Evolutionary conservation across 75 land plant species (phyloP).

Genomic region (Larix kaempferi): DNA sequence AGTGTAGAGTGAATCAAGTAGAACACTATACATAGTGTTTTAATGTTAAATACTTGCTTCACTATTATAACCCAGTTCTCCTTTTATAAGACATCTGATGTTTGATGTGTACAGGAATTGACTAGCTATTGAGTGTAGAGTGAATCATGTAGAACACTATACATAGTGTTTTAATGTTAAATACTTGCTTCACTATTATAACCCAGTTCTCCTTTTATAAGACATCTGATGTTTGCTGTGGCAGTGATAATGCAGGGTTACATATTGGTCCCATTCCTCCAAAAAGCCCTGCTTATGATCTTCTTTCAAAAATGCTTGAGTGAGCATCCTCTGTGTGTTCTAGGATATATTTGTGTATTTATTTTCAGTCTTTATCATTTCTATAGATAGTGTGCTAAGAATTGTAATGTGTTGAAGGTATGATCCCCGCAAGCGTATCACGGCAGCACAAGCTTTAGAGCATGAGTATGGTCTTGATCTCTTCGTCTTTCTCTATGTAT

Average conservation of each 20-base stretch:
- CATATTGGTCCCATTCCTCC: slow-evolving; percentile 63
- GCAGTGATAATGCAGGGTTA: slow-evolving; percentile 75
- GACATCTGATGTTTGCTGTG: slow-evolving; percentile 1
- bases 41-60: neutral
- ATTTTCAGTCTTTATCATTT: neutral
- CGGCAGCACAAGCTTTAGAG: slow-evolving; percentile 94
- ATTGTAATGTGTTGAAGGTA: slow-evolving; percentile 40
- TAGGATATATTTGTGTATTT: neutral
- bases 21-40: neutral
- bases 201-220: neutral
- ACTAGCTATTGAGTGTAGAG: neutral
- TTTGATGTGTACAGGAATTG: neutral
- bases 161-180: neutral
- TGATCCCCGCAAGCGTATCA: slow-evolving; percentile 90
- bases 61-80: neutral
- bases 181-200: neutral
- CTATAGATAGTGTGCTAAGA: neutral
- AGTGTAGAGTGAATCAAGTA: neutral
- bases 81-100: neutral
- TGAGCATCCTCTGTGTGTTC: slow-evolving; percentile 23
- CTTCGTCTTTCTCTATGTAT: neutral
- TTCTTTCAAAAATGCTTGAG: slow-evolving; percentile 92
- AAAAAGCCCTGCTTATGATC: slow-evolving; percentile 88
- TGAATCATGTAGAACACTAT: neutral
- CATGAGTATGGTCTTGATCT: slow-evolving; percentile 61